These are phyloP conservation scores for Pseudoscleropodium purum DNA, from an alignment of 225 moss, liverwort and hornwort genomes.

Conservation along the genomic window DNA sequence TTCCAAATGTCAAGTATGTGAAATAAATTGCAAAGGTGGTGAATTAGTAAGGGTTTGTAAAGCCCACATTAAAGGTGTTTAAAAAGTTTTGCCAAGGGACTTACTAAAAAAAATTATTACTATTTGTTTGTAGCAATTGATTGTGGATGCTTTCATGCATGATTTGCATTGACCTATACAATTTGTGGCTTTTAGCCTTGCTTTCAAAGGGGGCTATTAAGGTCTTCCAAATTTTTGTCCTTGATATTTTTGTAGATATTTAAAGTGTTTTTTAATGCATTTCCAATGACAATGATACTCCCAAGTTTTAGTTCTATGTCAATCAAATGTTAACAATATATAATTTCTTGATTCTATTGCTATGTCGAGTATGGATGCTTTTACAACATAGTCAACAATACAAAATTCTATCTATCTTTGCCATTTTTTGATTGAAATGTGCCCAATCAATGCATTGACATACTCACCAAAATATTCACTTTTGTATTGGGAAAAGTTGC, in stretches of 20 bases:
- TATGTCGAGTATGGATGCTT: accelerated
- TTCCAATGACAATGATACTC: background rate
- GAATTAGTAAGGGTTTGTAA: too few relatives aligned
- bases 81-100: background rate
- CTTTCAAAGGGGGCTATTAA: background rate
- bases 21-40: accelerated
- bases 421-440: background rate
- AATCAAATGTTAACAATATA: background rate
- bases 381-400: accelerated
- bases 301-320: background rate
- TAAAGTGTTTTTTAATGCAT: background rate
- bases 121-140: background rate
- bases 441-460: background rate
- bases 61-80: accelerated
- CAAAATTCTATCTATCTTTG: background rate
- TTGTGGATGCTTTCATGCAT: background rate
- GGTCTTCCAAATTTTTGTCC: background rate
- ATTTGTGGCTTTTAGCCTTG: background rate
- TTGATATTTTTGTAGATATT: accelerated
- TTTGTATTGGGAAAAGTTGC: accelerated
- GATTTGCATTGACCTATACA: background rate
- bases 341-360: accelerated
- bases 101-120: background rate
- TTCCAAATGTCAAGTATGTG: background rate
- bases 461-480: background rate